phyloP scores from a whole-genome alignment of 2,329 filamentous ascomycete species.

The Aspergillus sp. region DNA sequence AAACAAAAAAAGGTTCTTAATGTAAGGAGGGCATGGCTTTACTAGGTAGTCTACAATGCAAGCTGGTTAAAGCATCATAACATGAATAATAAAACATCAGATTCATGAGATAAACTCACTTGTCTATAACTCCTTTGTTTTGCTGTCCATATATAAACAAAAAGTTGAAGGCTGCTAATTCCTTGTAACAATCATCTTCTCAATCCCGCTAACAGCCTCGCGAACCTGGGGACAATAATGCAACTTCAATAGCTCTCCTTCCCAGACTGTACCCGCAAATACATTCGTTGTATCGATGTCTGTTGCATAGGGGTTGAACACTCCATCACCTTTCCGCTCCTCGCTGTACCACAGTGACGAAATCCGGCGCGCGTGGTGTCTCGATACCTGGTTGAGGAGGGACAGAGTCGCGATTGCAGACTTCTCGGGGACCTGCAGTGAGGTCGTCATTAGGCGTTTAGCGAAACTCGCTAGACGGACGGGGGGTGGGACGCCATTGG shows the following conservation, averaged over 20 bases:
- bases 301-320: constrained; percentile 73
- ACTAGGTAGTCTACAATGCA: neutral
- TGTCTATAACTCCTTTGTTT: neutral
- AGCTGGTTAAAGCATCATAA: neutral
- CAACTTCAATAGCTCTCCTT: constrained; percentile 80
- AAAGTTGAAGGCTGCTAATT: constrained; percentile 20
- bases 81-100: neutral
- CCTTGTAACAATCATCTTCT: constrained; percentile 62
- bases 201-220: constrained; percentile 71
- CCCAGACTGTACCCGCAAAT: constrained; percentile 89
- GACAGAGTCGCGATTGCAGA: constrained; percentile 79
- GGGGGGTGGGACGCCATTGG: constrained; percentile 75
- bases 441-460: constrained; percentile 83
- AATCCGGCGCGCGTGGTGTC: constrained; percentile 81
- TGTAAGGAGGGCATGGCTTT: neutral
- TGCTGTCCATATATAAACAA: constrained; percentile 1
- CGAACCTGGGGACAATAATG: constrained; percentile 89
- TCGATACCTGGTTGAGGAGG: constrained; percentile 76
- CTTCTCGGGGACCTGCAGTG: constrained; percentile 89
- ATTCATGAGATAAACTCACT: neutral
- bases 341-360: constrained; percentile 91
- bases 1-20: neutral
- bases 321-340: constrained; percentile 87
- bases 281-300: constrained; percentile 88
- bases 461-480: constrained; percentile 87